These are phyloP conservation scores for Chimonanthus salicifolius DNA, from an alignment of 164 flowering plant genomes.

Conservation along the genomic window DNA sequence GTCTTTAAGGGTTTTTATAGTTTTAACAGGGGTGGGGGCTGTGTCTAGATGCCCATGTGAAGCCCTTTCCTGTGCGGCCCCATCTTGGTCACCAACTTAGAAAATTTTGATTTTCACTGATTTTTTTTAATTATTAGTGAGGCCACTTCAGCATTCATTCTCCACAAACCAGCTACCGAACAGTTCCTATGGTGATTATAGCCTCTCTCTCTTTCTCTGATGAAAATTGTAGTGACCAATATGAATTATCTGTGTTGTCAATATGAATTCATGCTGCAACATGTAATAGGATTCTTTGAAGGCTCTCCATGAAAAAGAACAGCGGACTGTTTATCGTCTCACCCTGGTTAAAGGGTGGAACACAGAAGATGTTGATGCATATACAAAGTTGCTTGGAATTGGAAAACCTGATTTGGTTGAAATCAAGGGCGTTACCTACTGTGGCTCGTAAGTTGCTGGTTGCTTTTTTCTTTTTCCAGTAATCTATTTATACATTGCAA, in stretches of 20 bases:
- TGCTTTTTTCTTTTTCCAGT: not conserved
- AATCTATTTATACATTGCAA: not conserved
- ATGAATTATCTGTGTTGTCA: not conserved
- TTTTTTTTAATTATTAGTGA: too few species aligned
- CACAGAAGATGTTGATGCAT: conserved; percentile 86
- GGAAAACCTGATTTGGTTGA: conserved; percentile 91
- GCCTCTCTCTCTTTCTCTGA: too few species aligned
- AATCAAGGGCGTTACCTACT: conserved; percentile 97
- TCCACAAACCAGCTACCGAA: too few species aligned
- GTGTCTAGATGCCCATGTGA: too few species aligned
- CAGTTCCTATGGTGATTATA: too few species aligned
- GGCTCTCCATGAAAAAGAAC: conserved; percentile 76
- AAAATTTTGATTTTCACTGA: too few species aligned
- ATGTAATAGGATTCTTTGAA: conserved; percentile 66
- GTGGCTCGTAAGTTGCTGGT: conserved; percentile 78
- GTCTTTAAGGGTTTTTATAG: too few species aligned
- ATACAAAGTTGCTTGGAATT: conserved; percentile 58
- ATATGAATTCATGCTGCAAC: not conserved
- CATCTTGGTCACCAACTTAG: too few species aligned
- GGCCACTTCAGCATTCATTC: too few species aligned
- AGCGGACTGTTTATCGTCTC: conserved; percentile 87
- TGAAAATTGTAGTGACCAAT: not conserved
- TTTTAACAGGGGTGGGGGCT: too few species aligned
- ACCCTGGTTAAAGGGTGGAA: conserved; percentile 99
- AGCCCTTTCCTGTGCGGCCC: too few species aligned